Conservation (phyloP, 1,284 basidiomycete genomes). For the Schizopora paradoxa region DNA sequence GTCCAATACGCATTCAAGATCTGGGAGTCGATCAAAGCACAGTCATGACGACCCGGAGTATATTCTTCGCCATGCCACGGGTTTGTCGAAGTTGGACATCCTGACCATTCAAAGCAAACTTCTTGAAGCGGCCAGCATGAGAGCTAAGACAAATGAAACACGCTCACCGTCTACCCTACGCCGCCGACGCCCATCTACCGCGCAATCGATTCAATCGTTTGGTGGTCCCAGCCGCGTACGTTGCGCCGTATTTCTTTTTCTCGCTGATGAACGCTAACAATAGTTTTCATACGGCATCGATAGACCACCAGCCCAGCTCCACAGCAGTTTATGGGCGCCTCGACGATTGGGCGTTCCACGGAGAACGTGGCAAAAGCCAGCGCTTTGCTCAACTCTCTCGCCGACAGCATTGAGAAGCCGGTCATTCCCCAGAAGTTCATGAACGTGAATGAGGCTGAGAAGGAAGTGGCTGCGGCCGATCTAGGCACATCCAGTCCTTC, state of each 20-base stretch:
- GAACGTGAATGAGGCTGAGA: neutral
- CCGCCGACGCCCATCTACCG: constrained; percentile 70
- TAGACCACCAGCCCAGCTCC: constrained; percentile 54
- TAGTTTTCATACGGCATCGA: constrained; percentile 5
- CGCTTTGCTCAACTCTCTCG: constrained; percentile 61
- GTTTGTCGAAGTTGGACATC: constrained; percentile 65
- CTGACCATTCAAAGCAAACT: constrained; percentile 67
- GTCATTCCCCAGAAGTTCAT: constrained; percentile 13
- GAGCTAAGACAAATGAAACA: constrained; percentile 48
- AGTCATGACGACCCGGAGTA: constrained; percentile 49
- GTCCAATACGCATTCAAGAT: neutral
- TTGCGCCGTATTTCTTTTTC: constrained; percentile 16
- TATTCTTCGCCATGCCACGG: constrained; percentile 54
- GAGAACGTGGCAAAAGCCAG: constrained; percentile 53
- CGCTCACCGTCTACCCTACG: constrained; percentile 56
- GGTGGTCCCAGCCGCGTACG: constrained; percentile 50
- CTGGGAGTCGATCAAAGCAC: constrained; percentile 2
- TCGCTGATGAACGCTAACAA: constrained; percentile 12
- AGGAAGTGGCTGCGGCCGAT: constrained; percentile 11
- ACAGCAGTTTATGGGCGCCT: constrained; percentile 25
- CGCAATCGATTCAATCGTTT: constrained; percentile 66
- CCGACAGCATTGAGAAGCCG: constrained; percentile 52
- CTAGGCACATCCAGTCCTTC: constrained; percentile 35
- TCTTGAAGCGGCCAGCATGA: constrained; percentile 51
- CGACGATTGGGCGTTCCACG: constrained; percentile 24